Evolutionary conservation across 805 yeast species (phyloP).

Genomic region (Barnettozyma pratensis): DNA sequence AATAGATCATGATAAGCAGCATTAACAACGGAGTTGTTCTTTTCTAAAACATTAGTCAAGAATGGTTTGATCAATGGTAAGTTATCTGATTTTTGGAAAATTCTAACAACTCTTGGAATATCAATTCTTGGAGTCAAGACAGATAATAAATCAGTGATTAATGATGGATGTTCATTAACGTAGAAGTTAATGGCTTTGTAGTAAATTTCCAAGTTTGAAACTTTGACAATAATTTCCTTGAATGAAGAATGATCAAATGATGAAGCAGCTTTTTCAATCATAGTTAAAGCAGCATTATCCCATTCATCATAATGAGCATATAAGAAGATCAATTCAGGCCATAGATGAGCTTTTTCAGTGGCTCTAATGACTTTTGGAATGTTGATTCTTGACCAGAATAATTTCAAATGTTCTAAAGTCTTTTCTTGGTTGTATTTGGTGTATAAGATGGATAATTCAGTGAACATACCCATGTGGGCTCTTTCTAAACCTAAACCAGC

Average conservation of each 20-base stretch:
- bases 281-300: conserved; percentile 96
- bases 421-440: conserved; percentile 85
- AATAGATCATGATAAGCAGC: conserved; percentile 92
- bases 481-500: conserved; percentile 95
- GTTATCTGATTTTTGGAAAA: conserved; percentile 93
- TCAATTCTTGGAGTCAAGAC: conserved; percentile 87
- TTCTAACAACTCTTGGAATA: conserved; percentile 88
- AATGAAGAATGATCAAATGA: conserved; percentile 92
- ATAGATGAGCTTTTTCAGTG: conserved; percentile 87
- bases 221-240: conserved; percentile 92
- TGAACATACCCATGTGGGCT: conserved; percentile 99
- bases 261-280: conserved; percentile 91
- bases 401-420: conserved; percentile 92
- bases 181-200: conserved; percentile 96
- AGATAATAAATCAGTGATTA: conserved; percentile 79
- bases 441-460: conserved; percentile 88
- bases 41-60: conserved; percentile 83
- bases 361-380: conserved; percentile 96
- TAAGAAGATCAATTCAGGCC: conserved; percentile 94
- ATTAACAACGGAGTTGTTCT: conserved; percentile 87
- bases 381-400: conserved; percentile 97
- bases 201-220: conserved; percentile 91
- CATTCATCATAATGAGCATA: conserved; percentile 98
- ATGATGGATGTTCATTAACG: conserved; percentile 85
- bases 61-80: conserved; percentile 95